These are phyloP conservation scores for Pilatotrama ljubarskyi DNA, from an alignment of 768 basidiomycete genomes.

Conservation along the genomic window DNA sequence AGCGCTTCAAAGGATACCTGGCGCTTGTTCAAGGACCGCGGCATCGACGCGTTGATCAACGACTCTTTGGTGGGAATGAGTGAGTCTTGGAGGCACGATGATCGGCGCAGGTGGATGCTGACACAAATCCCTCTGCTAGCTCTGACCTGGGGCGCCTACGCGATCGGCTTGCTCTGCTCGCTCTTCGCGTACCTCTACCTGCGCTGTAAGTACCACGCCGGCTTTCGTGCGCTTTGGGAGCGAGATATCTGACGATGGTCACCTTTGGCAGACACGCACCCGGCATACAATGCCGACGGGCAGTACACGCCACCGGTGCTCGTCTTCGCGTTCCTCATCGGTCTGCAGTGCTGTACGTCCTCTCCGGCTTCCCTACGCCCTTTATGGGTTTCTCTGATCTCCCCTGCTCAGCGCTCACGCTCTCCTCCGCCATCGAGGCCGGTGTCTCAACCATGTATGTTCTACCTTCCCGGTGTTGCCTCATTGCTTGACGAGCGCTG, in stretches of 20 bases:
- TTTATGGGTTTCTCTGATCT: neutral
- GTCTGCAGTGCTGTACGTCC: slow-evolving; percentile 61
- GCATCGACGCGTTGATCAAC: slow-evolving; percentile 81
- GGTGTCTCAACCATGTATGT: slow-evolving; percentile 84
- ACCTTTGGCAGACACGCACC: slow-evolving; percentile 57
- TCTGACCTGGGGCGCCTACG: slow-evolving; percentile 79
- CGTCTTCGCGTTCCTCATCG: slow-evolving; percentile 81
- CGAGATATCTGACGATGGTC: slow-evolving; percentile 1
- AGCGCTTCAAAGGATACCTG: slow-evolving; percentile 83
- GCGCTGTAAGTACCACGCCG: slow-evolving; percentile 46
- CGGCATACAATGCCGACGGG: slow-evolving; percentile 70
- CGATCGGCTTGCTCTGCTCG: slow-evolving; percentile 69
- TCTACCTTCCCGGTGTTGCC: neutral
- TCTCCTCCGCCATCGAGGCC: slow-evolving; percentile 76
- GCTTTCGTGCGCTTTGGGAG: too few species aligned
- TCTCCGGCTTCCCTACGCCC: neutral
- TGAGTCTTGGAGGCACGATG: slow-evolving; percentile 36
- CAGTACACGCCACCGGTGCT: slow-evolving; percentile 79
- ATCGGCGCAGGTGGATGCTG: neutral
- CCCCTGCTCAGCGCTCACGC: slow-evolving; percentile 52
- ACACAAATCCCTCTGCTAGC: slow-evolving; percentile 39
- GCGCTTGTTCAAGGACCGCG: slow-evolving; percentile 73
- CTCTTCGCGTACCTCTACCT: slow-evolving; percentile 80
- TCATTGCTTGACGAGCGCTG: neutral
- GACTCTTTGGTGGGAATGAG: slow-evolving; percentile 81